These are phyloP conservation scores for Lachancea sp. DNA, from an alignment of 805 yeast genomes.

Conservation along the genomic window DNA sequence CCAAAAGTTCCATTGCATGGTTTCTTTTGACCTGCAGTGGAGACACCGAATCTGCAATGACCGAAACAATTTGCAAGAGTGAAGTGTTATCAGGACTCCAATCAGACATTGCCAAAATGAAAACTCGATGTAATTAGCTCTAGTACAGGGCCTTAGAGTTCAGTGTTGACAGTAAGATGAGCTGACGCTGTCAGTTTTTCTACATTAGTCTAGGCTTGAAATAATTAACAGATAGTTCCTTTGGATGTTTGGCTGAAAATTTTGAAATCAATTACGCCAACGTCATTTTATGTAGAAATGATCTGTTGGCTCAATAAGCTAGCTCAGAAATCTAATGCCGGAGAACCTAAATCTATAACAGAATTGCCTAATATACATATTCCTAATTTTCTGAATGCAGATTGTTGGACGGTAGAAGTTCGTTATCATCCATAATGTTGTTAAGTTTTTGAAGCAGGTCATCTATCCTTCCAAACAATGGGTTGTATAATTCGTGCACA, in stretches of 20 bases:
- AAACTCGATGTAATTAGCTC: background rate
- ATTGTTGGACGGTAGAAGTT: background rate
- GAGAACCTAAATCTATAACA: background rate
- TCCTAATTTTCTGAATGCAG: background rate
- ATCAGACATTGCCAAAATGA: slow-evolving; percentile 31
- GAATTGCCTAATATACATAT: slow-evolving; percentile 1
- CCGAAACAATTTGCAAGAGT: slow-evolving; percentile 55
- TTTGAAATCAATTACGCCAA: background rate
- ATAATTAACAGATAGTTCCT: no score
- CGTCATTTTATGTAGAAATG: no score
- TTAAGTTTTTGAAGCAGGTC: slow-evolving; percentile 26
- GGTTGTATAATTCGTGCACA: slow-evolving; percentile 50
- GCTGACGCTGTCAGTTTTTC: background rate
- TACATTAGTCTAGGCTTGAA: no score
- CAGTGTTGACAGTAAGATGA: no score
- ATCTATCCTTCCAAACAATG: slow-evolving; percentile 46
- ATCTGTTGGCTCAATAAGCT: no score
- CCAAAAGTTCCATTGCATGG: slow-evolving; percentile 67
- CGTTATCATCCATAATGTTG: slow-evolving; percentile 2
- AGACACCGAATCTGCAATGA: slow-evolving; percentile 69
- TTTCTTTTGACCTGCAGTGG: slow-evolving; percentile 47
- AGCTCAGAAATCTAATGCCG: no score
- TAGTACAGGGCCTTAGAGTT: no score
- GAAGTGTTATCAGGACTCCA: slow-evolving; percentile 69
- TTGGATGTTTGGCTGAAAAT: background rate